Conservation (phyloP, 495 filamentous ascomycete genomes). For the Umbilicaria muhlenbergii region DNA sequence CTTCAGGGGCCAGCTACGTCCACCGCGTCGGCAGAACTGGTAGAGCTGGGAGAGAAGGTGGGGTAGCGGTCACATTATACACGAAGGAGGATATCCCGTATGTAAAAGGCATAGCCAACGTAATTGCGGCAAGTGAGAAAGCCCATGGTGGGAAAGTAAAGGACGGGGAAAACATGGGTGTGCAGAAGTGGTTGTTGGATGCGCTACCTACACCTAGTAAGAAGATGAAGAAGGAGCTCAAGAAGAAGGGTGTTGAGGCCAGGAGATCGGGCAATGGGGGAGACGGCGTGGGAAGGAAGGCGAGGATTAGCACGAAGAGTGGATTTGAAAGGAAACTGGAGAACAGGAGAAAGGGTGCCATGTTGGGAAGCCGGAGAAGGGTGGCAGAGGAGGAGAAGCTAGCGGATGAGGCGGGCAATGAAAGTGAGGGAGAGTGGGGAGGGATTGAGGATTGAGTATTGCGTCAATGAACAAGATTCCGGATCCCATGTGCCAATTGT, state of each 20-base stretch:
- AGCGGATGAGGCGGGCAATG: slow-evolving; percentile 23
- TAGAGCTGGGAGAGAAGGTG: slow-evolving; percentile 71
- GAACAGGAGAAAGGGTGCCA: slow-evolving; percentile 59
- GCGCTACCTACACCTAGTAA: slow-evolving; percentile 69
- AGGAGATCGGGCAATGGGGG: slow-evolving; percentile 34
- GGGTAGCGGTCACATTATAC: slow-evolving; percentile 85
- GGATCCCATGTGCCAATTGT: no score
- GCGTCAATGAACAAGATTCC: background rate
- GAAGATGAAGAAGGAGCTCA: slow-evolving; percentile 66
- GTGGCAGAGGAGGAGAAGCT: slow-evolving; percentile 23
- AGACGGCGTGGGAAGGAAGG: slow-evolving; percentile 25
- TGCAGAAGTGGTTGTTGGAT: slow-evolving; percentile 83
- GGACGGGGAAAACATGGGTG: slow-evolving; percentile 24
- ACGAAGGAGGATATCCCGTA: slow-evolving; percentile 88
- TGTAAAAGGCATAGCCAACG: slow-evolving; percentile 82
- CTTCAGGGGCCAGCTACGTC: slow-evolving; percentile 73
- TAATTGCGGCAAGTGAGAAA: slow-evolving; percentile 73
- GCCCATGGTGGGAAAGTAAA: slow-evolving; percentile 22
- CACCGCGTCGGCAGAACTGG: slow-evolving; percentile 89
- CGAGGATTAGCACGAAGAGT: slow-evolving; percentile 76
- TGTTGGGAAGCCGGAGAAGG: slow-evolving; percentile 51
- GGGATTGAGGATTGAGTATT: slow-evolving; percentile 44
- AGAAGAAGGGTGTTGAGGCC: slow-evolving; percentile 67
- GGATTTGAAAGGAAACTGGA: slow-evolving; percentile 69
- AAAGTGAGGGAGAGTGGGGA: slow-evolving; percentile 39